Percentiles rank a stretch among this genome's conserved stretches.
phyloP scores from a whole-genome alignment of 192 early-diverging fungal genomes.

The Rhizophlyctis rosea region DNA sequence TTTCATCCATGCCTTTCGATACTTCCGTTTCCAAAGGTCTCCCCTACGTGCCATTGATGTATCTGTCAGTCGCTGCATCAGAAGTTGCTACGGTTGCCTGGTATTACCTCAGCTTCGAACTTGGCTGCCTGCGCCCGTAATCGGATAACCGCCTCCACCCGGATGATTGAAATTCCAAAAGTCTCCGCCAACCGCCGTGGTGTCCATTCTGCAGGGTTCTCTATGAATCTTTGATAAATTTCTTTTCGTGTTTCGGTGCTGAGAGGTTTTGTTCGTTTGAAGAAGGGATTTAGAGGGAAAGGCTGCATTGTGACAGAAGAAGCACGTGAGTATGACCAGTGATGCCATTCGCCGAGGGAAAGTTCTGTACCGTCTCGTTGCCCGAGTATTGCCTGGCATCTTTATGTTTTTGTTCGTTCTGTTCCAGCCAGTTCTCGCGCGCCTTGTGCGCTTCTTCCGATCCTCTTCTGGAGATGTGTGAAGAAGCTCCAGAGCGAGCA shows the following conservation, averaged over 20 bases:
- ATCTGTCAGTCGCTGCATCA: slow-evolving; percentile 1
- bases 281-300: slow-evolving; percentile 89
- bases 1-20: slow-evolving; percentile 77
- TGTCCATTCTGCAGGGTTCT: slow-evolving; percentile 57
- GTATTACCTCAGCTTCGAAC: slow-evolving; percentile 60
- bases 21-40: slow-evolving; percentile 64
- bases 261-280: slow-evolving; percentile 74
- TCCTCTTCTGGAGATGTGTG: too few relatives aligned
- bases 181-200: slow-evolving; percentile 68
- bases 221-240: slow-evolving; percentile 67
- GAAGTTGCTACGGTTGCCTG: neutral
- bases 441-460: too few relatives aligned
- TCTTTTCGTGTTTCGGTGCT: slow-evolving; percentile 62
- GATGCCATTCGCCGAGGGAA: too few relatives aligned
- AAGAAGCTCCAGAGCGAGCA: too few relatives aligned
- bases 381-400: too few relatives aligned
- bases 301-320: too few relatives aligned
- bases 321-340: too few relatives aligned
- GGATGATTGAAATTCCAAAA: slow-evolving; percentile 72
- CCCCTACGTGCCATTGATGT: slow-evolving; percentile 30
- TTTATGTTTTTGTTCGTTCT: too few relatives aligned
- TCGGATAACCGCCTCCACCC: slow-evolving; percentile 86
- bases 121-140: slow-evolving; percentile 78
- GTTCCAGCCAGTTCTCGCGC: too few relatives aligned
- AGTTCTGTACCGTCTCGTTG: too few relatives aligned